phyloP scores from a whole-genome alignment of 1,284 basidiomycete genomes.

The Veloporphyrellus conicus region DNA sequence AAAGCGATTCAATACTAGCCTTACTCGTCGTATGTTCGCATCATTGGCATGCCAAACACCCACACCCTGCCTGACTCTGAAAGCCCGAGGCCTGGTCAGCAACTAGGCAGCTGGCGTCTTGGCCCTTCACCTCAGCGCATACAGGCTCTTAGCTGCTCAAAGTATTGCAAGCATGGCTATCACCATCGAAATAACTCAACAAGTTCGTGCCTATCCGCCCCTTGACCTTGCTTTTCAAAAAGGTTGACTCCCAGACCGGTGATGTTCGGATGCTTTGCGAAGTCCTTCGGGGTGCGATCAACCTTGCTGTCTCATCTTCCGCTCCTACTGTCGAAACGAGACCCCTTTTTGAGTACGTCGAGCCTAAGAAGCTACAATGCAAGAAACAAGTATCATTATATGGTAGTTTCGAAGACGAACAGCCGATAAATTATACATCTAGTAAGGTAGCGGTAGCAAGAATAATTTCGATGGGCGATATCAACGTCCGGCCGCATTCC shows the following conservation, averaged over 20 bases:
- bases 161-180: conserved; percentile 61
- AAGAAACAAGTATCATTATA: too few relatives aligned
- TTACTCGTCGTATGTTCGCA: conserved; percentile 48
- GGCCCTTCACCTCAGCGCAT: conserved; percentile 74
- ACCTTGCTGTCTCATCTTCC: conserved; percentile 47
- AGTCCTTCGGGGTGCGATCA: conserved; percentile 72
- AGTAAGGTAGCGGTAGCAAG: too few relatives aligned
- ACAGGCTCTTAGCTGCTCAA: conserved; percentile 62
- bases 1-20: conserved; percentile 35
- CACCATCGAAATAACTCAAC: conserved; percentile 36
- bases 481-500: not conserved
- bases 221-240: conserved; percentile 67
- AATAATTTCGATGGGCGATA: too few relatives aligned
- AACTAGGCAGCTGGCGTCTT: conserved; percentile 38
- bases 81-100: conserved; percentile 13
- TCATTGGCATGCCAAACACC: conserved; percentile 76
- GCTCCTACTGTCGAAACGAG: conserved; percentile 23
- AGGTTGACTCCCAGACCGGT: conserved; percentile 71
- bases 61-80: conserved; percentile 63
- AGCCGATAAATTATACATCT: too few relatives aligned
- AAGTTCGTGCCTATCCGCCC: conserved; percentile 60
- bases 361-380: too few relatives aligned
- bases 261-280: conserved; percentile 75
- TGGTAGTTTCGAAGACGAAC: too few relatives aligned
- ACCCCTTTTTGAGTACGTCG: too few relatives aligned